A percentile compares a stretch with the other conserved stretches of the same genome.
Evolutionary conservation across 176 grass and related monocot genomes (phyloP).

Genomic region (Melocanna baccifera): DNA sequence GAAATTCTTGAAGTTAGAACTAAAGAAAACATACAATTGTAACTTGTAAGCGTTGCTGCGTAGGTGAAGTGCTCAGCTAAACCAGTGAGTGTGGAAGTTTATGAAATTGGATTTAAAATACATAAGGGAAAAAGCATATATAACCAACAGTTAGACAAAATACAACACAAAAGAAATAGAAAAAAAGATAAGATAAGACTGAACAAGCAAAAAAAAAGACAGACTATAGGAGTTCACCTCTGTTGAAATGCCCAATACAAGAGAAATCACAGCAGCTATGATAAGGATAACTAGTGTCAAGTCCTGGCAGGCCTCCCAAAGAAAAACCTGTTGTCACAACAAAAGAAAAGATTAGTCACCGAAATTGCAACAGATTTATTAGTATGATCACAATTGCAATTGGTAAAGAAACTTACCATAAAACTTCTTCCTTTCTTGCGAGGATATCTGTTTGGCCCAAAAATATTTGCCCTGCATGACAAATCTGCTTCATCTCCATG

Average conservation of each 20-base stretch:
- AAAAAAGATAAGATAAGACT: neutral
- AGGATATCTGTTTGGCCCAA: slow-evolving; percentile 94
- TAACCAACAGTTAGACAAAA: neutral
- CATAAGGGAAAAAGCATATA: neutral
- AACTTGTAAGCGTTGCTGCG: slow-evolving; percentile 21
- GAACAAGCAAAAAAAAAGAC: neutral
- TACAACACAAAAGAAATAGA: neutral
- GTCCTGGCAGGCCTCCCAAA: slow-evolving; percentile 95
- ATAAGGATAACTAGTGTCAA: slow-evolving; percentile 91
- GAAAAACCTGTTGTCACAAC: slow-evolving; percentile 64
- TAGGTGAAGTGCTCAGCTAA: neutral
- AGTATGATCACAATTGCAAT: slow-evolving; percentile 6
- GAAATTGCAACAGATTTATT: slow-evolving; percentile 14
- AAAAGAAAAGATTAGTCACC: slow-evolving; percentile 1
- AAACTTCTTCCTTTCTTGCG: slow-evolving; percentile 83
- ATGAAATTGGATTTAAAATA: neutral
- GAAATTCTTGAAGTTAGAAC: slow-evolving; percentile 45
- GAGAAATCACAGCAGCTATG: slow-evolving; percentile 71
- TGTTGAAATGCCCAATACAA: slow-evolving; percentile 83
- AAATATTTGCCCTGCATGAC: slow-evolving; percentile 62
- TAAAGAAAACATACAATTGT: slow-evolving; percentile 17
- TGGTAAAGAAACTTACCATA: slow-evolving; percentile 46
- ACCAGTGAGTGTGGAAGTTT: neutral
- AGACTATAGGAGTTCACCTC: slow-evolving; percentile 53
- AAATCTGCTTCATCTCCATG: slow-evolving; percentile 75